These are phyloP conservation scores for Pythium aphanidermatum DNA, from an alignment of 352 stramenopile genomes.

Conservation along the genomic window DNA sequence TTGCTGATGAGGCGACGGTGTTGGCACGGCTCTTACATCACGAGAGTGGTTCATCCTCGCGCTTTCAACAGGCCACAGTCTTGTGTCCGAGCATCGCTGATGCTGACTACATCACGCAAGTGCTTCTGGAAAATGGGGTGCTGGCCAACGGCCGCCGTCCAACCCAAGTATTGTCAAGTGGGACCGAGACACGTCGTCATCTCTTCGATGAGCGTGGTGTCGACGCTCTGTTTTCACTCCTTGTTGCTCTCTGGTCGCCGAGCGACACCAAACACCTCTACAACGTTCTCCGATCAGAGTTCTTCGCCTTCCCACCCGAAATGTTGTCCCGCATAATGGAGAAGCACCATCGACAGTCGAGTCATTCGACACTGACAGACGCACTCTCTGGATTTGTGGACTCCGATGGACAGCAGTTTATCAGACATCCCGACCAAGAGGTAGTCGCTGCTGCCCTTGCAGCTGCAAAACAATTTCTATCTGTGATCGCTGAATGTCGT, in stretches of 20 bases:
- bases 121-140: slow-evolving; percentile 4
- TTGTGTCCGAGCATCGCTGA: slow-evolving; percentile 16
- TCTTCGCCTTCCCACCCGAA: slow-evolving; percentile 44
- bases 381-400: slow-evolving; percentile 50
- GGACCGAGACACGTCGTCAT: slow-evolving; percentile 19
- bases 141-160: slow-evolving; percentile 3
- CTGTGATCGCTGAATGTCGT: slow-evolving; percentile 40
- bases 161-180: too few species aligned
- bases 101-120: slow-evolving; percentile 4
- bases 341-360: slow-evolving; percentile 31
- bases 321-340: slow-evolving; percentile 65
- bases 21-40: too few species aligned
- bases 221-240: slow-evolving; percentile 55
- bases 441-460: slow-evolving; percentile 12
- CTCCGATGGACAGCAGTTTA: slow-evolving; percentile 12
- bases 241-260: slow-evolving; percentile 56
- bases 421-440: neutral
- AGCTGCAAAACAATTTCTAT: slow-evolving; percentile 14
- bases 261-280: slow-evolving; percentile 72
- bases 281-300: slow-evolving; percentile 67
- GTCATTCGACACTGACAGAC: slow-evolving; percentile 37
- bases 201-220: slow-evolving; percentile 60
- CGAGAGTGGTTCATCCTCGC: too few species aligned
- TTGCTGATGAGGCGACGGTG: slow-evolving; percentile 10
- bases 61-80: too few species aligned